phyloP scores from a whole-genome alignment of 2,329 filamentous ascomycete genomes.

The Diplodia intermedia region DNA sequence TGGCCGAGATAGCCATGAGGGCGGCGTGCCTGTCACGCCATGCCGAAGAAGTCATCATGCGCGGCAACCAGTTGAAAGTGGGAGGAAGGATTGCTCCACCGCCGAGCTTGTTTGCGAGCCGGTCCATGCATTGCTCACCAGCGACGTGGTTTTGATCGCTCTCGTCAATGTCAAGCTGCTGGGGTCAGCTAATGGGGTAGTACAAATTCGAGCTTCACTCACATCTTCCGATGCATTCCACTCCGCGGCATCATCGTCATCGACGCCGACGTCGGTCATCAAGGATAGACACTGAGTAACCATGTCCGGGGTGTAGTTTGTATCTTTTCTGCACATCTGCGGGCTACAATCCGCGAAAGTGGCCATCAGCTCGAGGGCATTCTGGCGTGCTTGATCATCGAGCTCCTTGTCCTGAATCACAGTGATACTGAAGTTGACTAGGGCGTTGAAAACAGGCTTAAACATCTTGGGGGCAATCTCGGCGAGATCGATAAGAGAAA shows the following conservation, averaged over 20 bases:
- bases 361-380: slow-evolving; percentile 94
- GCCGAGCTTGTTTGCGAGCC: slow-evolving; percentile 94
- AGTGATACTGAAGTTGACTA: slow-evolving; percentile 90
- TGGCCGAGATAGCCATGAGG: slow-evolving; percentile 98
- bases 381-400: slow-evolving; percentile 87
- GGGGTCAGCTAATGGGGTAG: slow-evolving; percentile 38
- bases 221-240: slow-evolving; percentile 94
- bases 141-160: slow-evolving; percentile 97
- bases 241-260: slow-evolving; percentile 92
- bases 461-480: slow-evolving; percentile 98
- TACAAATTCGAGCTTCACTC: slow-evolving; percentile 47
- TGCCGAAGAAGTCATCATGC: slow-evolving; percentile 94
- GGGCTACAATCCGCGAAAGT: slow-evolving; percentile 96
- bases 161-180: slow-evolving; percentile 87
- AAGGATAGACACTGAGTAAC: slow-evolving; percentile 96
- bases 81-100: slow-evolving; percentile 91
- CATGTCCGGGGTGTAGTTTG: slow-evolving; percentile 93
- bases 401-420: slow-evolving; percentile 97
- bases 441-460: slow-evolving; percentile 87
- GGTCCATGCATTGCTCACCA: slow-evolving; percentile 98
- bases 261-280: slow-evolving; percentile 95
- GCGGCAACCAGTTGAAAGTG: slow-evolving; percentile 94
- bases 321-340: slow-evolving; percentile 92
- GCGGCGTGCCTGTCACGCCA: slow-evolving; percentile 97
- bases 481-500: slow-evolving; percentile 91